A percentile compares a stretch with the other conserved stretches of the same genome.
These are phyloP conservation scores for Byssothecium circinans DNA, from an alignment of 2,329 filamentous ascomycete species.

Conservation along the genomic window DNA sequence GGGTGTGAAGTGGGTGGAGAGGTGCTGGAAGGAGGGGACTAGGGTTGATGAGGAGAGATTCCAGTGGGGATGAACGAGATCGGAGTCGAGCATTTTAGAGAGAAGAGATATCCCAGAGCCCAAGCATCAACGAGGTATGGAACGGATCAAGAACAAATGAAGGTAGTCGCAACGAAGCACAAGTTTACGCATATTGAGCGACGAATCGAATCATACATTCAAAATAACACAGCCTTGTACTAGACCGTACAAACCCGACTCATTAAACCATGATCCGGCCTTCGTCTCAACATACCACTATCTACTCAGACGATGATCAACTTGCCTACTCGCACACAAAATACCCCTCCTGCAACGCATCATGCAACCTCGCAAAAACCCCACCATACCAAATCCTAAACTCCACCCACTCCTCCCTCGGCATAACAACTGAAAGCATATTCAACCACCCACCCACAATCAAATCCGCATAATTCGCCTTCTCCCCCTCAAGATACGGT, in stretches of 20 bases:
- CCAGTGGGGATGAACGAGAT: slow-evolving; percentile 32
- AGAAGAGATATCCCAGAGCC: too few species aligned
- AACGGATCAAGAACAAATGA: too few species aligned
- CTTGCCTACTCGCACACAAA: slow-evolving; percentile 6
- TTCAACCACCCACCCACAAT: slow-evolving; percentile 61
- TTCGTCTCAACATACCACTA: too few species aligned
- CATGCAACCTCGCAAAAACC: slow-evolving; percentile 54
- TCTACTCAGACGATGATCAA: too few species aligned
- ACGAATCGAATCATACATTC: too few species aligned
- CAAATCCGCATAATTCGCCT: slow-evolving; percentile 57
- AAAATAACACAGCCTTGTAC: too few species aligned
- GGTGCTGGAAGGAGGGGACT: slow-evolving; percentile 79
- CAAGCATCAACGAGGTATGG: too few species aligned
- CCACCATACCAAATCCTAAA: slow-evolving; percentile 54
- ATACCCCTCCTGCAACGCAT: slow-evolving; percentile 42
- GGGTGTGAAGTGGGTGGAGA: slow-evolving; percentile 69
- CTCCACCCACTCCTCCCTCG: slow-evolving; percentile 52
- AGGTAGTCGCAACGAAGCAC: too few species aligned
- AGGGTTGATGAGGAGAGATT: slow-evolving; percentile 68
- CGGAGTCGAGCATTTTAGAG: too few species aligned
- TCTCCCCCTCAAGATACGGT: slow-evolving; percentile 53
- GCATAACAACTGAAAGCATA: slow-evolving; percentile 49
- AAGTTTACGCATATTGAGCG: too few species aligned
- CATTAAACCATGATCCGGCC: too few species aligned
- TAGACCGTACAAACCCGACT: too few species aligned